Evolutionary conservation across 2,329 filamentous ascomycete genomes (phyloP).

Genomic region (Colletotrichum simmondsii): DNA sequence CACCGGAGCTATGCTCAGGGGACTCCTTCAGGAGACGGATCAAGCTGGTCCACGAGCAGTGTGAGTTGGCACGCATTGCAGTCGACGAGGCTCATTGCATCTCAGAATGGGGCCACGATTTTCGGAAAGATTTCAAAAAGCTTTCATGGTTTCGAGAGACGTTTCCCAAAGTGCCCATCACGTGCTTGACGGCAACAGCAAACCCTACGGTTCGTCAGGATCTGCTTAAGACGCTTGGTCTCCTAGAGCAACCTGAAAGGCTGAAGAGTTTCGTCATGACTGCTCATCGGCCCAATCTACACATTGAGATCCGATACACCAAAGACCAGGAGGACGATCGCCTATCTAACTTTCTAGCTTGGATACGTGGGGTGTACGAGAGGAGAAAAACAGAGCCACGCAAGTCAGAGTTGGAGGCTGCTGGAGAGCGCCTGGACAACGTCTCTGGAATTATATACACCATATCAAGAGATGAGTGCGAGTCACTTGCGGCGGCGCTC

Average conservation of each 20-base stretch:
- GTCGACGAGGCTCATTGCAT: constrained; percentile 98
- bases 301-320: constrained; percentile 90
- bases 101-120: constrained; percentile 98
- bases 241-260: constrained; percentile 68
- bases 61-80: constrained; percentile 86
- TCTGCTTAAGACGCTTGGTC: constrained; percentile 78
- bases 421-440: constrained; percentile 67
- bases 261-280: constrained; percentile 84
- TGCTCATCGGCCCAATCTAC: constrained; percentile 85
- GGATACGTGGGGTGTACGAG: constrained; percentile 79
- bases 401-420: constrained; percentile 65
- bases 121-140: constrained; percentile 90
- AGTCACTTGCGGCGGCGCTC: constrained; percentile 74
- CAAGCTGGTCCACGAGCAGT: constrained; percentile 79
- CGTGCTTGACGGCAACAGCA: constrained; percentile 92
- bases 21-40: constrained; percentile 82
- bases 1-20: constrained; percentile 86
- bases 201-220: constrained; percentile 85
- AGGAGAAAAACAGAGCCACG: constrained; percentile 72
- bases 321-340: constrained; percentile 78
- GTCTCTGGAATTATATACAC: constrained; percentile 86
- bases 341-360: constrained; percentile 78
- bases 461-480: constrained; percentile 79
- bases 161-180: constrained; percentile 88
- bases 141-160: constrained; percentile 86